phyloP scores from a whole-genome alignment of 2,329 filamentous ascomycete species.

The Apiospora phragmitis region DNA sequence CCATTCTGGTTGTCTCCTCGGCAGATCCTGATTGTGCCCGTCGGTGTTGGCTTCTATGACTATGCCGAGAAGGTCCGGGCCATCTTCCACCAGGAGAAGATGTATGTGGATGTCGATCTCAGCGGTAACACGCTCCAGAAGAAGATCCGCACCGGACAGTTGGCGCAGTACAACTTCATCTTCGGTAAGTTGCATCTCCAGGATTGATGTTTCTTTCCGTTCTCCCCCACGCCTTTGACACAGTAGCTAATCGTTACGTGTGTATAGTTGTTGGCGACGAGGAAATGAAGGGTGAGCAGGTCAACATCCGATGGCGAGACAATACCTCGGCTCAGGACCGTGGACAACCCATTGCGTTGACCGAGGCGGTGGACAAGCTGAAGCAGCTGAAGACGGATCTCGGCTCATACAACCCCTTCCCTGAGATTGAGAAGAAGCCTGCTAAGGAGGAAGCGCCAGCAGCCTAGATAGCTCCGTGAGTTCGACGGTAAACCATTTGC shows the following conservation, averaged over 20 bases:
- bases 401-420: constrained; percentile 36
- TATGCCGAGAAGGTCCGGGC: constrained; percentile 75
- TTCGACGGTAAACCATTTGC: not conserved
- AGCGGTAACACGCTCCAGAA: constrained; percentile 82
- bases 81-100: constrained; percentile 61
- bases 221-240: not conserved
- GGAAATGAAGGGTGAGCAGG: constrained; percentile 59
- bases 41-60: constrained; percentile 69
- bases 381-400: constrained; percentile 50
- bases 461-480: not conserved
- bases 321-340: constrained; percentile 62
- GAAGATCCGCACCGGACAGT: constrained; percentile 82
- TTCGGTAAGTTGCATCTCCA: constrained; percentile 57
- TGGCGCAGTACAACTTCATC: constrained; percentile 83
- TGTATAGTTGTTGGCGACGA: constrained; percentile 59
- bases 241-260: not conserved
- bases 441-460: not conserved
- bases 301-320: constrained; percentile 65
- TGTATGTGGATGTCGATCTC: constrained; percentile 72
- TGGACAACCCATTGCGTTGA: constrained; percentile 57
- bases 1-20: constrained; percentile 87
- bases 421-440: not conserved
- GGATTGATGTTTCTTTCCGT: not conserved
- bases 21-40: constrained; percentile 77
- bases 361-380: constrained; percentile 59